A percentile compares a stretch with the other conserved stretches of the same genome.
Conservation (phyloP, 2,329 filamentous ascomycete species). For the Magnaporthiopsis rhizophila region DNA sequence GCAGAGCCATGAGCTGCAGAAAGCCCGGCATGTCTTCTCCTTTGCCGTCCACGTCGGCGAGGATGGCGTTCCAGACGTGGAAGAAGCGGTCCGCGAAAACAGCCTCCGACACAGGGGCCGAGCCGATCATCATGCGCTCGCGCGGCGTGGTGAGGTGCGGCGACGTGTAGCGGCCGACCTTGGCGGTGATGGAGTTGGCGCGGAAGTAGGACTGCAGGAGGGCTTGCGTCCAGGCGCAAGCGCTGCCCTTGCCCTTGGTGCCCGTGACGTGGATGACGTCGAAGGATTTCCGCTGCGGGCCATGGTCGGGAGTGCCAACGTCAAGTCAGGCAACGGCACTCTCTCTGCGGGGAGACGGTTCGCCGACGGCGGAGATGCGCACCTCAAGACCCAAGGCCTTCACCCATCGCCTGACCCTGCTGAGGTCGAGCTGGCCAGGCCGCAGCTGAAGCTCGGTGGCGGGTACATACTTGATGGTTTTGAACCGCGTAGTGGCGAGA, state of each 20-base stretch:
- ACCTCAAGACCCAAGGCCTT: not conserved
- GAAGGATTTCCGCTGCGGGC: not conserved
- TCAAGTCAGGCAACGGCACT: not conserved
- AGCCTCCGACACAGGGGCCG: not conserved
- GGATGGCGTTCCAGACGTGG: constrained; percentile 4
- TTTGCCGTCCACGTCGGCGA: constrained; percentile 2
- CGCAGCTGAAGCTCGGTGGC: not conserved
- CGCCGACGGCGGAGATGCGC: not conserved
- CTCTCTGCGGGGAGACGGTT: too few species aligned
- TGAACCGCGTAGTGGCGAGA: not conserved
- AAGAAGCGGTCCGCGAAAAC: constrained; percentile 4
- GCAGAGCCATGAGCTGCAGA: constrained; percentile 8
- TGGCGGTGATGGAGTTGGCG: constrained; percentile 1
- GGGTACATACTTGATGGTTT: not conserved
- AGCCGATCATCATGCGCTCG: constrained; percentile 2
- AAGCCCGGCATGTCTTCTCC: constrained; percentile 6
- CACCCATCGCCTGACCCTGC: not conserved
- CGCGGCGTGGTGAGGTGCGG: constrained; percentile 4
- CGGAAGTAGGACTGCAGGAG: constrained; percentile 6
- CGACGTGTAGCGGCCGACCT: constrained; percentile 7
- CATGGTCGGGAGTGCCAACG: not conserved
- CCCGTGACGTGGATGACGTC: constrained; percentile 8
- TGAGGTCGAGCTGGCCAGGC: not conserved
- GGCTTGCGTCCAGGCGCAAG: constrained; percentile 5
- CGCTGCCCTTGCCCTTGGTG: constrained; percentile 6